A percentile compares a stretch with the other conserved stretches of the same genome.
phyloP scores from a whole-genome alignment of 371 early-diverging fungal species.

The Mucor racemosus region DNA sequence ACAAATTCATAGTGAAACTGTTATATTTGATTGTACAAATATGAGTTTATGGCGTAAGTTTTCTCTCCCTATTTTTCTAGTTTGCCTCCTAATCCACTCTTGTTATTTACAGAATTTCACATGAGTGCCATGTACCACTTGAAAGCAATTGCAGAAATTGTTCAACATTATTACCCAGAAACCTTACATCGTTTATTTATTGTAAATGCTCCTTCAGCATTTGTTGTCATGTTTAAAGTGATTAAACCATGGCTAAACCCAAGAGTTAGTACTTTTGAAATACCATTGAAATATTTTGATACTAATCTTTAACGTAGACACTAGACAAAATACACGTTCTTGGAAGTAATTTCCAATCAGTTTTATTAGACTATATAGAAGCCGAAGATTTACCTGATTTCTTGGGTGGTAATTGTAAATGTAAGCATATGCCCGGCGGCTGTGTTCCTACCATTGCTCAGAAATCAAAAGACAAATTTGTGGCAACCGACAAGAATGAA shows the following conservation, averaged over 20 bases:
- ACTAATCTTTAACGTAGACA: slow-evolving; percentile 36
- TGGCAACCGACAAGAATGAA: slow-evolving; percentile 25
- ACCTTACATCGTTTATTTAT: slow-evolving; percentile 76
- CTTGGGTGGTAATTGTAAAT: slow-evolving; percentile 77
- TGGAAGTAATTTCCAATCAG: slow-evolving; percentile 61
- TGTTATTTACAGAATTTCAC: slow-evolving; percentile 68
- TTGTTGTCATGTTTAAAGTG: slow-evolving; percentile 77
- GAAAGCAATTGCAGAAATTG: slow-evolving; percentile 69
- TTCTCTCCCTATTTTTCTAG: slow-evolving; percentile 6
- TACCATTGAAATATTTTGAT: neutral
- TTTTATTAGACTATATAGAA: slow-evolving; percentile 70
- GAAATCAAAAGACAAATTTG: slow-evolving; percentile 27
- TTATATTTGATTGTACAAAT: slow-evolving; percentile 81
- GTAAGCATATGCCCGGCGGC: slow-evolving; percentile 78
- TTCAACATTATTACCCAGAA: slow-evolving; percentile 84
- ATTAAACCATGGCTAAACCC: slow-evolving; percentile 80
- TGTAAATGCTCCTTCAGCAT: slow-evolving; percentile 80
- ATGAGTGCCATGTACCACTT: slow-evolving; percentile 75
- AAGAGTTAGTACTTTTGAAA: slow-evolving; percentile 32
- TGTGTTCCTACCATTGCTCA: slow-evolving; percentile 52
- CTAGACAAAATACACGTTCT: slow-evolving; percentile 76
- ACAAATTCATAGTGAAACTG: slow-evolving; percentile 74
- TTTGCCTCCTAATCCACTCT: no score
- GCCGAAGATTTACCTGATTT: slow-evolving; percentile 75
- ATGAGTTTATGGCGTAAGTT: slow-evolving; percentile 69